These are phyloP conservation scores for Pichia sorboxylosa DNA, from an alignment of 1,139 yeast species.

Conservation along the genomic window DNA sequence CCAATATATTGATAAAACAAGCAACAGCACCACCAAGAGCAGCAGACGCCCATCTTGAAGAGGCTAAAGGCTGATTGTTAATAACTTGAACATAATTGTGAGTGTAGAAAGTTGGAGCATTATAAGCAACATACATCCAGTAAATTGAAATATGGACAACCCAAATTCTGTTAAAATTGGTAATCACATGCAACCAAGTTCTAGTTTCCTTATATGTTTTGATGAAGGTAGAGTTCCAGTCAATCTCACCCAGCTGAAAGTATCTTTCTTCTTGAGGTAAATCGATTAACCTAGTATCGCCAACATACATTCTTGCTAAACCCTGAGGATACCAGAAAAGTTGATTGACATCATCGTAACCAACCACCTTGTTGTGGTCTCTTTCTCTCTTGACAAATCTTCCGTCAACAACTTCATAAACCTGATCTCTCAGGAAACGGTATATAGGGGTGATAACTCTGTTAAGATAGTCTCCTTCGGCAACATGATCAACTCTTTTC, in stretches of 20 bases:
- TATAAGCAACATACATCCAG: conserved; percentile 93
- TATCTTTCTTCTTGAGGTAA: conserved; percentile 84
- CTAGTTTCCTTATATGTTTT: conserved; percentile 94
- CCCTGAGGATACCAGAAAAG: conserved; percentile 99
- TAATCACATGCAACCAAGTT: conserved; percentile 93
- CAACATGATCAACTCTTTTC: conserved; percentile 79
- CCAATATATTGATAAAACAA: conserved; percentile 64
- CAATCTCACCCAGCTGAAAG: conserved; percentile 81
- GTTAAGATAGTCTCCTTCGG: conserved; percentile 92
- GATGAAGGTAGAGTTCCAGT: conserved; percentile 87
- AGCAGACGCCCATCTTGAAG: conserved; percentile 84
- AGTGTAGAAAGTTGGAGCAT: conserved; percentile 86
- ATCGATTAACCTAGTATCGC: conserved; percentile 84
- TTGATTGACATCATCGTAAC: conserved; percentile 98
- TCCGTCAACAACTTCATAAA: conserved; percentile 88
- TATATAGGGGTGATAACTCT: conserved; percentile 88
- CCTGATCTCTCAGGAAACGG: conserved; percentile 85
- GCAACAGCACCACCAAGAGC: conserved; percentile 93
- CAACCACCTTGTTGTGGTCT: conserved; percentile 88
- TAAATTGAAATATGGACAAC: conserved; percentile 76
- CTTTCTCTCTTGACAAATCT: conserved; percentile 94
- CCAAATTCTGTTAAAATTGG: conserved; percentile 98
- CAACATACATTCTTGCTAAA: conserved; percentile 80
- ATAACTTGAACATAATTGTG: conserved; percentile 71
- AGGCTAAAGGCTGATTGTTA: conserved; percentile 76